Evolutionary conservation across 768 basidiomycete genomes (phyloP), one percentile per base, ranked within the genome.

Genomic region (Boletus insuetus): DNA sequence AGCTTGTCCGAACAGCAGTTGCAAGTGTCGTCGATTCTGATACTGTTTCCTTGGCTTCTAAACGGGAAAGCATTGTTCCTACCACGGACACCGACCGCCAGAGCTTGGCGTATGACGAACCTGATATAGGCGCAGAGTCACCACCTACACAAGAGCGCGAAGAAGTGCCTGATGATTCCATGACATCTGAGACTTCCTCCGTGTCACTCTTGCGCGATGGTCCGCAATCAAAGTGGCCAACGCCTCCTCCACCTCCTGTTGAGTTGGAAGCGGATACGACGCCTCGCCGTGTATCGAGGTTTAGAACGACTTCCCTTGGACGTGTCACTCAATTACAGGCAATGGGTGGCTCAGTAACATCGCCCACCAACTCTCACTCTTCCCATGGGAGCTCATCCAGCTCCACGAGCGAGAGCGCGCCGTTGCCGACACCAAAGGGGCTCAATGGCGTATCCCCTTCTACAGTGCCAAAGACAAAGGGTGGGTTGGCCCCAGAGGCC

Each of bases 291-390:
- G 26, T 64, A 12, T 63, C 70, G 35, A 57, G 69, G 48, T 66
- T 69, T 32, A 66, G 68, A 34, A 59, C 65, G 35, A 61, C 69
- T 2, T 73, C 71, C 1, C 56, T 71, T 8, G 65, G 60, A 9
- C 69, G 66, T 19, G 54, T 69, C 46, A 60, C 49, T 31, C 68
- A 67, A 4, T 46, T 67, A 35, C 66, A 69, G 14, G 53, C 55
- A 9, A 56, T 59, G 56, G 39, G 35, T 13, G n/a, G 53, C 11
- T 9, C 46, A 3, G 7, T 42, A 73, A 71, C 77, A 5, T 82
- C 83, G 8, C 82, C 83, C 7, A 69, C 77, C 37, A 77, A 77
- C 54, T 78, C 79, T 13, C 75, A 76, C 32, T 83, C 76, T 52
- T 60, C 67, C 0, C 63, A 53, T 8, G 51, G 52, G n/a, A 79